Evolutionary conservation across 202 grass and related monocot species (phyloP).

Genomic region (Carex arenaria): DNA sequence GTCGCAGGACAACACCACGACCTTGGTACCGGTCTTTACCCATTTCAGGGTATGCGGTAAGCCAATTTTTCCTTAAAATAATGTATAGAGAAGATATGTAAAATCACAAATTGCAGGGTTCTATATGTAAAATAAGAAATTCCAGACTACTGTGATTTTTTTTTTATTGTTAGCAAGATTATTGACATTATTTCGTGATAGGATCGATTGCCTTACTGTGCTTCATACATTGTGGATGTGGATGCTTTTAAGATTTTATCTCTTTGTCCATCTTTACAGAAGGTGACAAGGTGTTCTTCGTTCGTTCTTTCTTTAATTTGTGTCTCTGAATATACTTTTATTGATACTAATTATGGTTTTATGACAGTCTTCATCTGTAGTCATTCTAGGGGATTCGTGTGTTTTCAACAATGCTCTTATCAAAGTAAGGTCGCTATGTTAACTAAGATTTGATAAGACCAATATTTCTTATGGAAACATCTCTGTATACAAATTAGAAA

Average conservation of each 20-base stretch:
- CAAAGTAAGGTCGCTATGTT: conserved; percentile 48
- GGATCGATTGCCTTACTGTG: conserved; percentile 91
- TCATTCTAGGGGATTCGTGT: conserved; percentile 75
- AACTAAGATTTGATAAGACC: background rate
- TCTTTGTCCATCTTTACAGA: conserved; percentile 74
- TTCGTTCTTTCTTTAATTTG: conserved; percentile 17
- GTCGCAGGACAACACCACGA: too few relatives aligned
- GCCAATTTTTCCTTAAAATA: too few relatives aligned
- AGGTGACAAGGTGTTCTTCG: conserved; percentile 60
- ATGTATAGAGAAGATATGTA: too few relatives aligned
- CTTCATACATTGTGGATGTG: conserved; percentile 63
- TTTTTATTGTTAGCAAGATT: background rate
- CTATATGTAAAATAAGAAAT: too few relatives aligned
- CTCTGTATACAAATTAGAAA: background rate
- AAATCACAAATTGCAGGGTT: too few relatives aligned
- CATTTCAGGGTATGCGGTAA: too few relatives aligned
- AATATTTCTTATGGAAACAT: conserved; percentile 13
- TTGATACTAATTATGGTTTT: conserved; percentile 25
- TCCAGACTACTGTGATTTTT: background rate
- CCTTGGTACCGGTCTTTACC: too few relatives aligned
- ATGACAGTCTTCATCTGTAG: conserved; percentile 84
- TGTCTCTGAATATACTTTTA: background rate
- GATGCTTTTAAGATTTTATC: conserved; percentile 88
- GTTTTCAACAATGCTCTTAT: conserved; percentile 64
- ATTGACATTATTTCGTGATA: conserved; percentile 28